phyloP scores from a whole-genome alignment of 1,284 basidiomycete genomes.

The Puccinia polysora region DNA sequence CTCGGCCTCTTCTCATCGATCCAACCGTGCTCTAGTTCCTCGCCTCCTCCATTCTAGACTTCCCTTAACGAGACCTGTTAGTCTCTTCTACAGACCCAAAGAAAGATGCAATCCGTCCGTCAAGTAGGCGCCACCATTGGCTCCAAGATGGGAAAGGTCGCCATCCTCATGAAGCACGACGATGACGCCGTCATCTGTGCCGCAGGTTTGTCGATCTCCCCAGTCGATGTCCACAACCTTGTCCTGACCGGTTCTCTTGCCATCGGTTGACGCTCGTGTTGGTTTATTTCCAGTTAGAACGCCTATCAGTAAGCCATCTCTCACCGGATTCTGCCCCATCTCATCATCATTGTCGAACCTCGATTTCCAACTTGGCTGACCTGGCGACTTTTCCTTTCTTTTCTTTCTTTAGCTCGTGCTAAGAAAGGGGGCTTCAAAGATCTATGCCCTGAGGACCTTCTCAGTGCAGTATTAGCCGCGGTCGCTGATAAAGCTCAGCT shows the following conservation, averaged over 20 bases:
- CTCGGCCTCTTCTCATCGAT: too few relatives aligned
- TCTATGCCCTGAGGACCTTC: conserved; percentile 53
- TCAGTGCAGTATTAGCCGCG: conserved; percentile 51
- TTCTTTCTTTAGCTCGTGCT: conserved; percentile 46
- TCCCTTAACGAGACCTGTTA: too few relatives aligned
- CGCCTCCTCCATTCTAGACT: too few relatives aligned
- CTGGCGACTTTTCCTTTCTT: background rate
- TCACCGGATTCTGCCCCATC: background rate
- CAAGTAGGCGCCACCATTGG: background rate
- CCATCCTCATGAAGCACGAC: conserved; percentile 9
- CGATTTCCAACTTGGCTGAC: background rate
- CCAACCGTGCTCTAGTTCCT: too few relatives aligned
- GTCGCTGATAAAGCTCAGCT: conserved; percentile 52
- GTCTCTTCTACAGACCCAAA: too few relatives aligned
- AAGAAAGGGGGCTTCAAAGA: conserved; percentile 52
- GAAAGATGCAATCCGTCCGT: conserved; percentile 20
- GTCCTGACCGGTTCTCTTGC: background rate
- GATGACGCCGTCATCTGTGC: conserved; percentile 11
- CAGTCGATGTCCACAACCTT: background rate
- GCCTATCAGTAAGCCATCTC: conserved; percentile 9
- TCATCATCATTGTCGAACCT: background rate
- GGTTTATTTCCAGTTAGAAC: conserved; percentile 2
- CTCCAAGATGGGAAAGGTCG: conserved; percentile 10
- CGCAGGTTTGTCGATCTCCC: conserved; percentile 1
- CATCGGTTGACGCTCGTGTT: background rate